These are phyloP conservation scores for Amanita rubescens DNA, from an alignment of 768 basidiomycete species.

Conservation along the genomic window DNA sequence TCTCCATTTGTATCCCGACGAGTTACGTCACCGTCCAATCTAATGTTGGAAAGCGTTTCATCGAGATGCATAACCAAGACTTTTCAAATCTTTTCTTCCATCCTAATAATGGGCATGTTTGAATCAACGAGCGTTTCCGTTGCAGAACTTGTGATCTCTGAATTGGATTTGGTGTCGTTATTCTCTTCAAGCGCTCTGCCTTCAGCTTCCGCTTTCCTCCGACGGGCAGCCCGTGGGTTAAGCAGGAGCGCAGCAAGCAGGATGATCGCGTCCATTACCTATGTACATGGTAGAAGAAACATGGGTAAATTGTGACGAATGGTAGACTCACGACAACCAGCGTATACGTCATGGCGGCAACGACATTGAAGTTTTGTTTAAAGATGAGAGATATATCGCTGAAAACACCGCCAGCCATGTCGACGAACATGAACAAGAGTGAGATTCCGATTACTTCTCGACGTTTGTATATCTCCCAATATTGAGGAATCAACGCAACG, in stretches of 20 bases:
- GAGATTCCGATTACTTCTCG: slow-evolving; percentile 64
- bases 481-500: slow-evolving; percentile 50
- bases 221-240: slow-evolving; percentile 47
- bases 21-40: neutral
- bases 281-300: neutral
- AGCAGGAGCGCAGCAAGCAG: slow-evolving; percentile 55
- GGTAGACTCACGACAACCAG: slow-evolving; percentile 46
- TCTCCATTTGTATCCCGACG: neutral
- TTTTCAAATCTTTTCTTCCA: neutral
- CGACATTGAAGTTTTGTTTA: slow-evolving; percentile 51
- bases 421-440: slow-evolving; percentile 59
- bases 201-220: slow-evolving; percentile 14
- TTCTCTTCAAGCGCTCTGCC: neutral
- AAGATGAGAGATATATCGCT: slow-evolving; percentile 64
- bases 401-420: slow-evolving; percentile 65
- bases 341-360: slow-evolving; percentile 56
- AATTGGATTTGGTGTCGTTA: neutral
- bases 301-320: neutral
- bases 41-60: neutral
- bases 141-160: neutral
- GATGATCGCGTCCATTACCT: slow-evolving; percentile 59
- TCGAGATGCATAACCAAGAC: neutral
- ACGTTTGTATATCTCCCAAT: slow-evolving; percentile 64
- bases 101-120: neutral
- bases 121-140: neutral